These are phyloP conservation scores for Linaria vulgaris DNA, from an alignment of 257 asterid species.

Conservation along the genomic window DNA sequence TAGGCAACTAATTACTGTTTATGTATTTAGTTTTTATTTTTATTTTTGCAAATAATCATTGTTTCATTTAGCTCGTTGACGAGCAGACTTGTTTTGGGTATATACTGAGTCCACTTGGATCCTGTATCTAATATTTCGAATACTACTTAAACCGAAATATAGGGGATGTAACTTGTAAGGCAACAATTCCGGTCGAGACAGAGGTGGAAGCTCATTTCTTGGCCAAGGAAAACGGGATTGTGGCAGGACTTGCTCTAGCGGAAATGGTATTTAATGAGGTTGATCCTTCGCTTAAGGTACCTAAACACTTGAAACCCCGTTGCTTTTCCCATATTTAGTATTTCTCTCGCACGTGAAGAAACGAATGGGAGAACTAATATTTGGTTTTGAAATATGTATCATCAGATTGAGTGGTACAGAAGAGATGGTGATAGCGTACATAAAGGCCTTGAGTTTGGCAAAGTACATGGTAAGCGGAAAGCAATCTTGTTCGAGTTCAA, in stretches of 20 bases:
- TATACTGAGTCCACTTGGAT: neutral
- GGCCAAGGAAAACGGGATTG: constrained; percentile 92
- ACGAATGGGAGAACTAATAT: constrained; percentile 6
- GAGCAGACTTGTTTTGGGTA: neutral
- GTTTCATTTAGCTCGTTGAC: constrained; percentile 20
- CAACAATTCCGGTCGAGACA: constrained; percentile 83
- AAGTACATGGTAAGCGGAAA: constrained; percentile 64
- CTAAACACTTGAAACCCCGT: constrained; percentile 5
- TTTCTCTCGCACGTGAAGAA: constrained; percentile 9
- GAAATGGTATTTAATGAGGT: constrained; percentile 86
- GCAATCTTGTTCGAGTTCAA: neutral
- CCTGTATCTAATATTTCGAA: neutral
- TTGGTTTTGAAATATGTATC: constrained; percentile 9
- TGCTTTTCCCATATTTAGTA: constrained; percentile 1
- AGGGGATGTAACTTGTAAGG: constrained; percentile 97
- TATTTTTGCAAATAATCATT: neutral
- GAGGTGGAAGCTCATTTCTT: constrained; percentile 88
- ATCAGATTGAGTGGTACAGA: constrained; percentile 76
- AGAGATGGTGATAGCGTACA: constrained; percentile 80
- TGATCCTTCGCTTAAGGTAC: constrained; percentile 85
- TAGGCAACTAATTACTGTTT: no score
- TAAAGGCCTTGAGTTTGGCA: constrained; percentile 91
- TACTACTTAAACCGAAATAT: constrained; percentile 12
- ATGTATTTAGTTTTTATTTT: no score
- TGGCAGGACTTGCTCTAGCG: constrained; percentile 90